A percentile compares a stretch with the other conserved stretches of the same genome.
Conservation (phyloP, 192 early-diverging fungal species). For the Backusella parvicylindrica region DNA sequence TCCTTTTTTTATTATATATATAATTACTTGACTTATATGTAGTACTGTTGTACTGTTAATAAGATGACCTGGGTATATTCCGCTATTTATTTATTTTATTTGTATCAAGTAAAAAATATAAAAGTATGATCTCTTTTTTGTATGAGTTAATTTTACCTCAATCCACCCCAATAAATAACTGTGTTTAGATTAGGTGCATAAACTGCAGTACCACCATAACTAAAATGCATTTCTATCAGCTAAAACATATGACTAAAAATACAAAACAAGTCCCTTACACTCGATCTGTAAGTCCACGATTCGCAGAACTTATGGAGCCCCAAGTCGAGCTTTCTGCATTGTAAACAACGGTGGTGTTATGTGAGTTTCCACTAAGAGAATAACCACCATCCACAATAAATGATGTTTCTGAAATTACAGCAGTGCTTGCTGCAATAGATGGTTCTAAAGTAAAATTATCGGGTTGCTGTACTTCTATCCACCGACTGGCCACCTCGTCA, state of each 20-base stretch:
- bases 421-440: background rate
- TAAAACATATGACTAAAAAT: background rate
- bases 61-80: background rate
- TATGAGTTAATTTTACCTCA: background rate
- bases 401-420: background rate
- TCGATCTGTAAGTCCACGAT: background rate
- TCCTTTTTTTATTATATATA: background rate
- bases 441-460: background rate
- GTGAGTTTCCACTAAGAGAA: too few relatives aligned
- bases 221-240: background rate
- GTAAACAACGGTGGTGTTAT: background rate
- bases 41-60: background rate
- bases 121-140: background rate
- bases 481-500: background rate
- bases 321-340: background rate
- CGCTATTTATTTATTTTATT: background rate
- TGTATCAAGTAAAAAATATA: background rate
- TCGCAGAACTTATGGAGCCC: background rate
- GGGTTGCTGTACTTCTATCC: background rate
- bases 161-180: slow-evolving; percentile 2
- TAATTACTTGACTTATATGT: background rate
- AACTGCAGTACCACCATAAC: slow-evolving; percentile 3
- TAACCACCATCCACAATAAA: background rate
- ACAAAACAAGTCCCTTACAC: background rate
- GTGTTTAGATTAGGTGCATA: background rate